Conservation (phyloP, 169 alveolate species). For the Plasmodium billcollinsi region DNA sequence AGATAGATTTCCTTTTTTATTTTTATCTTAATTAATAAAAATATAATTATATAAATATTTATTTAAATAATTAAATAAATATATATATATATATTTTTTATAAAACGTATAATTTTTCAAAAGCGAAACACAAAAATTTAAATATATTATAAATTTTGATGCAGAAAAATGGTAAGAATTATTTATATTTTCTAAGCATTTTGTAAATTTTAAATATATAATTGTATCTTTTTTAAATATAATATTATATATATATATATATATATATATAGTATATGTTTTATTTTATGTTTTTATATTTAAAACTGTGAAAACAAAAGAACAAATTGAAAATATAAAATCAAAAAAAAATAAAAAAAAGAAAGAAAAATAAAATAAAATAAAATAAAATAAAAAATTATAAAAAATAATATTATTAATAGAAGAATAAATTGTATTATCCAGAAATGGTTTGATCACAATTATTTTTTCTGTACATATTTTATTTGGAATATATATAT, state of each 20-base stretch:
- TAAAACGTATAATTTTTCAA: not conserved
- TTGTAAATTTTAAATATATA: not conserved
- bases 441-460: too few relatives aligned
- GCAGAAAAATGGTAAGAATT: not conserved
- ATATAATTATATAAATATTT: too few relatives aligned
- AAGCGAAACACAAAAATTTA: not conserved
- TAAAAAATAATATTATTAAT: not conserved
- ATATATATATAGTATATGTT: too few relatives aligned
- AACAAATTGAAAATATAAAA: not conserved
- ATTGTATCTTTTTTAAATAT: not conserved
- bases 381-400: not conserved
- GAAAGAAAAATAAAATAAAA: not conserved
- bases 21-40: too few relatives aligned
- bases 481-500: not conserved
- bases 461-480: not conserved
- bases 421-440: not conserved
- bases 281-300: not conserved
- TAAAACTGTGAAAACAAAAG: not conserved
- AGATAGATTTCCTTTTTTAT: not conserved
- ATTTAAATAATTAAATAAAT: too few relatives aligned
- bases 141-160: not conserved
- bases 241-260: not conserved
- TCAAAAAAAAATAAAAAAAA: not conserved
- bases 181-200: too few relatives aligned
- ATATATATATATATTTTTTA: too few relatives aligned